Evolutionary conservation across 495 filamentous ascomycete species (phyloP).

Genomic region (Aspergillus hancockii): DNA sequence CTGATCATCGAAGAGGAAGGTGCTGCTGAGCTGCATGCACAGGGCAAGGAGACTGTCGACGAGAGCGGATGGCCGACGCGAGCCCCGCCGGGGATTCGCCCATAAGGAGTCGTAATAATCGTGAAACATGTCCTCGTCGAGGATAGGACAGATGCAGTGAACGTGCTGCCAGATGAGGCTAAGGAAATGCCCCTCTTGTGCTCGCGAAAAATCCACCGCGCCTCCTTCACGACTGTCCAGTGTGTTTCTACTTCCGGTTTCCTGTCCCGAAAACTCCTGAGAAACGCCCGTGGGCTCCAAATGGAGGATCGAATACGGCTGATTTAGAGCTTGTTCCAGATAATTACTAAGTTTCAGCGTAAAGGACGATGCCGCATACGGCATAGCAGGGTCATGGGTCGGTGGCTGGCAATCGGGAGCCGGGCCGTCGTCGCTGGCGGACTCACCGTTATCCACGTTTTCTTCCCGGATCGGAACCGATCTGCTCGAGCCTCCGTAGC

Average conservation of each 20-base stretch:
- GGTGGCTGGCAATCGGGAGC: too few species aligned
- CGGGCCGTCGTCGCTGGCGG: too few species aligned
- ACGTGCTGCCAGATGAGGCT: constrained; percentile 51
- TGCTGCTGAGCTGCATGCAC: constrained; percentile 44
- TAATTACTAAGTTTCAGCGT: too few species aligned
- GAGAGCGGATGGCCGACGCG: constrained; percentile 28
- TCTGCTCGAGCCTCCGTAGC: too few species aligned
- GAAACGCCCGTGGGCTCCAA: neutral
- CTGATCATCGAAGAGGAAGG: neutral
- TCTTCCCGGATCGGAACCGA: too few species aligned
- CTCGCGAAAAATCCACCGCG: constrained; percentile 10
- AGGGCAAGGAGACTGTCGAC: constrained; percentile 53
- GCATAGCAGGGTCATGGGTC: too few species aligned
- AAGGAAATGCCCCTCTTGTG: constrained; percentile 53
- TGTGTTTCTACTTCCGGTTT: constrained; percentile 16
- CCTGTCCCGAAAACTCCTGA: constrained; percentile 11
- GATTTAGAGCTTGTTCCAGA: too few species aligned
- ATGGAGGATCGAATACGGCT: too few species aligned
- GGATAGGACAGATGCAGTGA: constrained; percentile 34
- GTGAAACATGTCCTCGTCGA: constrained; percentile 47
- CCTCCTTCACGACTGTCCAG: constrained; percentile 26
- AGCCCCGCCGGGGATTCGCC: constrained; percentile 32
- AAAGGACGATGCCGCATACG: too few species aligned
- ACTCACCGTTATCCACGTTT: too few species aligned
- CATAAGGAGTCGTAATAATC: constrained; percentile 47